Percentiles rank a stretch among this genome's conserved stretches.
Evolutionary conservation across 2,329 filamentous ascomycete species (phyloP).

Genomic region (Botryotinia globosa): DNA sequence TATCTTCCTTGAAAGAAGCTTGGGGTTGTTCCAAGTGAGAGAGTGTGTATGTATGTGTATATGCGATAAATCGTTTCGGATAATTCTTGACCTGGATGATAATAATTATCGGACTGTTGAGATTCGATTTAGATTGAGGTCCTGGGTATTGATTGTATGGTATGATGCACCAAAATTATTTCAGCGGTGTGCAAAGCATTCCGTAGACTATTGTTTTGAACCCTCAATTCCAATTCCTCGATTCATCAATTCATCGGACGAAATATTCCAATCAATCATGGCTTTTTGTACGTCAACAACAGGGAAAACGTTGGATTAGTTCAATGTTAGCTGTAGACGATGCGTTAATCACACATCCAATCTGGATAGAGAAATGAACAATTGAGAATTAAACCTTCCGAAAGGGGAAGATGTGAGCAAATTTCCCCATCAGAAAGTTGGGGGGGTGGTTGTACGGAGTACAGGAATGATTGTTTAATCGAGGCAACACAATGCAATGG

Average conservation of each 20-base stretch:
- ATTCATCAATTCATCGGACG: neutral
- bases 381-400: neutral
- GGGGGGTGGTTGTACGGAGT: neutral
- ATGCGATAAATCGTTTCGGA: neutral
- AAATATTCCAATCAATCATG: constrained; percentile 2
- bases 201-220: neutral
- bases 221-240: neutral
- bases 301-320: constrained; percentile 1
- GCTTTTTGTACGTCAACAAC: neutral
- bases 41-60: too few species aligned
- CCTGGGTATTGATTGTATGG: neutral
- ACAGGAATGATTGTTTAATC: neutral
- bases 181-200: constrained; percentile 15
- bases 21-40: neutral
- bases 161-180: neutral
- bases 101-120: constrained; percentile 3
- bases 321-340: neutral
- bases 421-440: constrained; percentile 11
- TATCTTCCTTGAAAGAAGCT: neutral
- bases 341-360: constrained; percentile 3
- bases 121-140: neutral
- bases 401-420: constrained; percentile 5
- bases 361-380: neutral
- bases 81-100: neutral
- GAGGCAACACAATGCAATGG: neutral